A percentile compares a stretch with the other conserved stretches of the same genome.
phyloP scores from a whole-genome alignment of 2,329 filamentous ascomycete genomes.

The Colletotrichum lentis region DNA sequence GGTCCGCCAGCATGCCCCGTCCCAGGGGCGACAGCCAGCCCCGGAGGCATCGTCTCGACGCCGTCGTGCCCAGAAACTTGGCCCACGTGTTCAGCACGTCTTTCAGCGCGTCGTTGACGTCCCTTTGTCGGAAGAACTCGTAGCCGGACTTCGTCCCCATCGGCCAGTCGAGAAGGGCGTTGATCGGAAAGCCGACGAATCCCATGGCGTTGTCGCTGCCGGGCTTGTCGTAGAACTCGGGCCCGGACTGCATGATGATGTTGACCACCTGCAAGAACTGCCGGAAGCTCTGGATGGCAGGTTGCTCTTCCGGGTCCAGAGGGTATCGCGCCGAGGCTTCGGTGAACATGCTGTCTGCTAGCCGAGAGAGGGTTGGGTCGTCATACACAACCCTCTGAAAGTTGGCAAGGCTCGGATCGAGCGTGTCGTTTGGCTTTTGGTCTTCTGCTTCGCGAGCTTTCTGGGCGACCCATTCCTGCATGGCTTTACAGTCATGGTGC shows the following conservation, averaged over 20 bases:
- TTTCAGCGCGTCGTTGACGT: conserved; percentile 61
- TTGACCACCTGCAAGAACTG: conserved; percentile 11
- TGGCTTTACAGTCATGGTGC: neutral
- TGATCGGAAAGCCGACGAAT: conserved; percentile 64
- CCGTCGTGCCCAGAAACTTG: conserved; percentile 38
- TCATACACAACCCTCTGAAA: neutral
- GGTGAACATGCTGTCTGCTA: conserved; percentile 23
- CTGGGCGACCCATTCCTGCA: neutral
- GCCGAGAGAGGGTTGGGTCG: neutral
- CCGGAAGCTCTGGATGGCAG: conserved; percentile 14
- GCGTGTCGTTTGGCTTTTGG: neutral
- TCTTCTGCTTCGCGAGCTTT: conserved; percentile 4
- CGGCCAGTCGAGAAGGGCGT: conserved; percentile 66
- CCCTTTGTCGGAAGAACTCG: conserved; percentile 60
- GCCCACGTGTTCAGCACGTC: conserved; percentile 59
- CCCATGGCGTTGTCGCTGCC: conserved; percentile 42
- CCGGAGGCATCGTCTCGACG: conserved; percentile 38
- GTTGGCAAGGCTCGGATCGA: neutral
- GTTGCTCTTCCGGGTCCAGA: conserved; percentile 10
- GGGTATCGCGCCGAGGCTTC: conserved; percentile 5
- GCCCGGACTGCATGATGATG: conserved; percentile 5
- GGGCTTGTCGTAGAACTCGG: neutral
- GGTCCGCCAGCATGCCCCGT: conserved; percentile 34
- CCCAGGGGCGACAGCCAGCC: conserved; percentile 40
- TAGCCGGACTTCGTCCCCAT: conserved; percentile 64